Evolutionary conservation across 208 protist genomes (phyloP), one percentile per base, ranked within the genome.

Genomic region (Porcisia deanei): DNA sequence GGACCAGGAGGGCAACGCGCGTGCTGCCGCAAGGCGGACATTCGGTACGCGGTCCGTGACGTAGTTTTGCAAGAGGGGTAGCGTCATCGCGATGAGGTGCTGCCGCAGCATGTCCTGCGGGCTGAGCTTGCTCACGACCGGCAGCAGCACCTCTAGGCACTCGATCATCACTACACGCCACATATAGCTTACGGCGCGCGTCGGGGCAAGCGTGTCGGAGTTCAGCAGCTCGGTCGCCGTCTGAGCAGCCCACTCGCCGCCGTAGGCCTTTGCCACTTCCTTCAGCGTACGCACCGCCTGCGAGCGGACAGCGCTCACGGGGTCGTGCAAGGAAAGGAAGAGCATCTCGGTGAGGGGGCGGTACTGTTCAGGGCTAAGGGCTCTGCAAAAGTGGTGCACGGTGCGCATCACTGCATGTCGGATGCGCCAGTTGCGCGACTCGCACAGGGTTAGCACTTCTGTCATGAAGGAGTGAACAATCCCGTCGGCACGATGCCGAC

Each of bases 351-450:
- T 77, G 37, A 96, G 78, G 30, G 88, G 88, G 1, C 64, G 65
- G 77, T 90, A 96, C 60, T 85, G 60, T n/a, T 91, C 84, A 8
- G 73, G 52, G 14, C 63, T 73, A 18, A 94, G 69, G 25, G 86
- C 82, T 9, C 68, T 59, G 43, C 80, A 82, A 66, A 96, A 92
- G 84, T 87, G 76, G 18, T 84, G 83, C 63, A 91, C 45, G 3
- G 72, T 77, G 57, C 79, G 73, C 34, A 91, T 84, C 5, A 88
- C 85, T 12, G 85, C 83, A 45, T 93, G 82, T 58, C 91, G 89
- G 59, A 92, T 79, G 47, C 90, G 87, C 90, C 91, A 96, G 81
- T 91, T 96, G 49, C 79, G 79, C 5, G 91, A 88, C 65, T 86
- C 84, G 34, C 88, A 86, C 41, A 93, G 85, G 67, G 58, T 49